Evolutionary conservation across 495 filamentous ascomycete species (phyloP), one percentile per base, ranked within the genome.

Genomic region (Neurospora sp.): DNA sequence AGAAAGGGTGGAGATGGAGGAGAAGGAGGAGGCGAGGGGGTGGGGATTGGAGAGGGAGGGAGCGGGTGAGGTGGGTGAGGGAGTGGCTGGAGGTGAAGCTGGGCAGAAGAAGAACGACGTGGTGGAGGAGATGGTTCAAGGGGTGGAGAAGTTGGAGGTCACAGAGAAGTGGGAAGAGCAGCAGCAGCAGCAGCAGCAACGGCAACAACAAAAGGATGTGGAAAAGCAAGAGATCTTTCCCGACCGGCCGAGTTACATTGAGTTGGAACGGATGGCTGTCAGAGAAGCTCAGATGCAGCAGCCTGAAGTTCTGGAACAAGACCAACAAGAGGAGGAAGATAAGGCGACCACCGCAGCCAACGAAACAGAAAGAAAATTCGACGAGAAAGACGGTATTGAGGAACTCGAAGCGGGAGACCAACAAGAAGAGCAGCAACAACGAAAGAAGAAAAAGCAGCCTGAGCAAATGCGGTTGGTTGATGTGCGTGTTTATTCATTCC

Each of bases 381-480:
- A 10, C 1, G 13, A 0, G 0, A 28, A 66, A 66, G 6, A 66
- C 3, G 7, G 7, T 10, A 0, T 4, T 66, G 54, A 66, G 5
- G 59, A 21, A 10, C 62, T 21, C 5, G 76, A 70, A 34, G 74
- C 19, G 39, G 28, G 62, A 70, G 71, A 38, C 79, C 59, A 79
- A 78, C 69, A 71, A 77, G 24, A 76, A 75, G 11, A 70, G 69
- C 72, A 71, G 69, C 42, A 74, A 79, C 62, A 79, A 78, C 69
- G 76, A n/a, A 71, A 77, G 34, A 76, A 75, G 19, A 70, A 71
- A 0, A 36, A 74, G 37, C 39, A 77, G 8, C 69, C 66, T n/a
- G 72, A 71, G 34, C 75, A 75, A 69, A 66, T 77, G 54, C 75
- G 79, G 75, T 76, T 90, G 78, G 95, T 97, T 54, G 93, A 98